Conservation (phyloP, 768 basidiomycete genomes). For the Asterophora lycoperdoides region DNA sequence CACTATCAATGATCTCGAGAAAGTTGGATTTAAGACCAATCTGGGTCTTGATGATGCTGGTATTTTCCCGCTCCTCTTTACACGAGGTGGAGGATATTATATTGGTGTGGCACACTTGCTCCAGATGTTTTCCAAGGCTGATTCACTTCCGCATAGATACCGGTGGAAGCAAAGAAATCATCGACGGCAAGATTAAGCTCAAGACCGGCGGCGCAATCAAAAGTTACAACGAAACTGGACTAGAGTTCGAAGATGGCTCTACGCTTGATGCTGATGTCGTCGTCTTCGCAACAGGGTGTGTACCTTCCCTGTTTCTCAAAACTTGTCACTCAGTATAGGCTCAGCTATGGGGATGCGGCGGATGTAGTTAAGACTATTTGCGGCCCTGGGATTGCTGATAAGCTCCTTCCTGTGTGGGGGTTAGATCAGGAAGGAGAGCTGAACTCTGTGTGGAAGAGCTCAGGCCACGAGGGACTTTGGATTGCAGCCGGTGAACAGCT, state of each 20-base stretch:
- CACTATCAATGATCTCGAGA: slow-evolving; percentile 33
- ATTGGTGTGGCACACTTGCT: slow-evolving; percentile 25
- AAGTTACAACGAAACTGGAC: slow-evolving; percentile 37
- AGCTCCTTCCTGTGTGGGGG: slow-evolving; percentile 59
- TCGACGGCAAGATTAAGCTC: slow-evolving; percentile 66
- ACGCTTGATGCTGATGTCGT: slow-evolving; percentile 50
- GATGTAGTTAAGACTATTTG: slow-evolving; percentile 39
- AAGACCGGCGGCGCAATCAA: slow-evolving; percentile 55
- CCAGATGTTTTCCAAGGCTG: neutral
- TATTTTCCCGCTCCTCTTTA: slow-evolving; percentile 24
- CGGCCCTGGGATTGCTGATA: slow-evolving; percentile 39
- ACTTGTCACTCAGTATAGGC: neutral
- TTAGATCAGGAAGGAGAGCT: slow-evolving; percentile 63
- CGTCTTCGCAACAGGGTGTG: slow-evolving; percentile 57
- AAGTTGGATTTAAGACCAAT: slow-evolving; percentile 34
- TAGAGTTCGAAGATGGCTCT: slow-evolving; percentile 46
- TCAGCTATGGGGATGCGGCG: slow-evolving; percentile 43
- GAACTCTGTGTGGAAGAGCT: slow-evolving; percentile 43
- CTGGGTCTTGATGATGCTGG: slow-evolving; percentile 37
- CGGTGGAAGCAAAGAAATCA: slow-evolving; percentile 57
- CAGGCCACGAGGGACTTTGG: slow-evolving; percentile 53
- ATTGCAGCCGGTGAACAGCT: slow-evolving; percentile 48
- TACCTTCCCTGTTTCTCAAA: neutral
- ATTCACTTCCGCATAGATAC: slow-evolving; percentile 34
- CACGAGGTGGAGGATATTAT: slow-evolving; percentile 34